phyloP scores from a whole-genome alignment of 805 yeast genomes.

The Phaffomyces antillensis region DNA sequence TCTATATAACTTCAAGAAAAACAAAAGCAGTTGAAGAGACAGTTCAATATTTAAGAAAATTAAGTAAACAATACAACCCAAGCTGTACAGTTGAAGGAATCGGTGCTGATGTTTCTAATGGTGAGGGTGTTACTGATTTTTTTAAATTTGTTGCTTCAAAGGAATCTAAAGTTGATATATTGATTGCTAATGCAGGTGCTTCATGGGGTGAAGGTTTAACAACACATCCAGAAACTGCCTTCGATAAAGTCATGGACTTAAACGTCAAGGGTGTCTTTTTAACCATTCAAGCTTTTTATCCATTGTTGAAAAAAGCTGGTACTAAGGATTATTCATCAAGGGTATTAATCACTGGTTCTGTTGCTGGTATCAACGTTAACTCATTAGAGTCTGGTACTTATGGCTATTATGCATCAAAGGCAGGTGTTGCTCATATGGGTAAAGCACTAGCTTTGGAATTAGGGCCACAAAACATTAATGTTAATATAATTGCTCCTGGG shows the following conservation, averaged over 20 bases:
- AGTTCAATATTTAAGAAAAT: conserved; percentile 27
- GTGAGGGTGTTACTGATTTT: conserved; percentile 41
- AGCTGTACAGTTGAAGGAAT: conserved; percentile 34
- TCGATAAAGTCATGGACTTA: conserved; percentile 55
- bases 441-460: conserved; percentile 56
- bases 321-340: conserved; percentile 52
- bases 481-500: conserved; percentile 69
- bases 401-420: conserved; percentile 69
- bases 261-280: conserved; percentile 65
- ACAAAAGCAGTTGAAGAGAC: conserved; percentile 55
- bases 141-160: conserved; percentile 34
- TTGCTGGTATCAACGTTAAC: conserved; percentile 42
- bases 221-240: conserved; percentile 51
- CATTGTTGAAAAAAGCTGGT: conserved; percentile 48
- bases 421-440: conserved; percentile 66
- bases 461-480: conserved; percentile 61
- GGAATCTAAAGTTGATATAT: conserved; percentile 43
- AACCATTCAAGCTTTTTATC: conserved; percentile 56
- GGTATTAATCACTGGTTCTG: conserved; percentile 58
- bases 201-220: conserved; percentile 66
- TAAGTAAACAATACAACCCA: conserved; percentile 24
- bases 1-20: conserved; percentile 61
- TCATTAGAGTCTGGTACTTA: conserved; percentile 38
- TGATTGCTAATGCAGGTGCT: conserved; percentile 76
- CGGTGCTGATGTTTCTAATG: conserved; percentile 50